Evolutionary conservation across 345 rosid genomes (phyloP).

Genomic region (Sapria himalayana): DNA sequence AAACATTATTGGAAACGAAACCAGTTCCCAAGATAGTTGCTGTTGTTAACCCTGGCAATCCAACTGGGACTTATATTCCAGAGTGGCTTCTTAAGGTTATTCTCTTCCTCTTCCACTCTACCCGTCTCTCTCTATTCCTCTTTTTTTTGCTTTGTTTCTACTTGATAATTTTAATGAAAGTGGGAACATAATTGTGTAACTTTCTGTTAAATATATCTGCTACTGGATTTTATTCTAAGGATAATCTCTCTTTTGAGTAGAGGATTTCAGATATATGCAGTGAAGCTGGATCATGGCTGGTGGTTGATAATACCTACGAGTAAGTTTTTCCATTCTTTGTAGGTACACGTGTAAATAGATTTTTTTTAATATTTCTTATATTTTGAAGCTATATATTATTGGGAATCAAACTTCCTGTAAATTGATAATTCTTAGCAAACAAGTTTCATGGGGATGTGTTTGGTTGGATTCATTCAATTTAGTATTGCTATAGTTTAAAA

Average conservation of each 20-base stretch:
- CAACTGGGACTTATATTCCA: constrained; percentile 77
- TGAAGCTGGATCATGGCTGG: constrained; percentile 81
- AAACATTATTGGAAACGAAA: constrained; percentile 33
- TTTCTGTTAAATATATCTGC: too few species aligned
- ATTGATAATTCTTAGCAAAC: too few species aligned
- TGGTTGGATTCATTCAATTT: too few species aligned
- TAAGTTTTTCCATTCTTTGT: constrained; percentile 21
- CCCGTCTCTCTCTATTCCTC: neutral
- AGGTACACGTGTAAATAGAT: too few species aligned
- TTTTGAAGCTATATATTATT: too few species aligned
- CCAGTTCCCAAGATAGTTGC: constrained; percentile 84
- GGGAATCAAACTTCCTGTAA: too few species aligned
- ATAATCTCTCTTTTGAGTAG: constrained; percentile 18
- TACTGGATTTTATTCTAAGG: too few species aligned
- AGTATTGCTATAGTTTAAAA: too few species aligned
- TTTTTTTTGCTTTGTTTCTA: constrained; percentile 3
- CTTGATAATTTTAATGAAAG: constrained; percentile 3
- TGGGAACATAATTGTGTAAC: too few species aligned
- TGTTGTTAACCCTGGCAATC: constrained; percentile 93
- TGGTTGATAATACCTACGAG: constrained; percentile 96
- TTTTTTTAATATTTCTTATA: too few species aligned
- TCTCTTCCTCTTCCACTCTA: constrained; percentile 6
- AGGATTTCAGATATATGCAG: constrained; percentile 74
- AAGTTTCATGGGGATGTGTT: too few species aligned
- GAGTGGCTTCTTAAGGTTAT: constrained; percentile 63